These are phyloP conservation scores for Chytriomyces hyalinus DNA, from an alignment of 192 early-diverging fungal species.

Conservation along the genomic window DNA sequence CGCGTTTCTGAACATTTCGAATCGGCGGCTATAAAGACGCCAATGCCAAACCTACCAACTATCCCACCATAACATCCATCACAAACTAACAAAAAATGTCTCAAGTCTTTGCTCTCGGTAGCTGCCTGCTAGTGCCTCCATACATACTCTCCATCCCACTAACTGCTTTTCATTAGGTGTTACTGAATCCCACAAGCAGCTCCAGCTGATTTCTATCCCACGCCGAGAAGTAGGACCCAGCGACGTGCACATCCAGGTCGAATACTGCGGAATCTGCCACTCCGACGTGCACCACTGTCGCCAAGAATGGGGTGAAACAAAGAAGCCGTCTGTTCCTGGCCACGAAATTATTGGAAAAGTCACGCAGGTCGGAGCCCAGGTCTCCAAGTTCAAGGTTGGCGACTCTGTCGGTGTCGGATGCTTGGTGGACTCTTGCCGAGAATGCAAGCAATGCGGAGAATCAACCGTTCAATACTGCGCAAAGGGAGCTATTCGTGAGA, in stretches of 20 bases:
- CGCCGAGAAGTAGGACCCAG: conserved; percentile 17
- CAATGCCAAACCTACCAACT: too few species aligned
- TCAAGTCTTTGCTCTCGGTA: too few species aligned
- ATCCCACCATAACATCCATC: too few species aligned
- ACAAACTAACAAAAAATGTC: too few species aligned
- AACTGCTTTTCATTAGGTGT: neutral
- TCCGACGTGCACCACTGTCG: conserved; percentile 76
- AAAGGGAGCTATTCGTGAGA: conserved; percentile 3
- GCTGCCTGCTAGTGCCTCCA: too few species aligned
- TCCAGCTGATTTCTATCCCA: conserved; percentile 1
- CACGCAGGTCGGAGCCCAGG: conserved; percentile 29
- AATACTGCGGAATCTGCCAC: conserved; percentile 78
- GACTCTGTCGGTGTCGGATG: conserved; percentile 50
- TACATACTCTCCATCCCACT: too few species aligned
- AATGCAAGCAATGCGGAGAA: conserved; percentile 33
- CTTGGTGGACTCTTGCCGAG: conserved; percentile 34
- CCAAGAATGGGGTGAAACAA: conserved; percentile 57
- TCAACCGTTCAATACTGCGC: conserved; percentile 36
- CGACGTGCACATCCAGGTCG: conserved; percentile 75
- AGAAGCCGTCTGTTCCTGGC: conserved; percentile 18
- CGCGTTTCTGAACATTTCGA: too few species aligned
- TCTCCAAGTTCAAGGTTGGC: conserved; percentile 30
- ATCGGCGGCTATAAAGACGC: too few species aligned
- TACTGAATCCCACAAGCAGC: neutral
- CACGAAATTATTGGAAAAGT: conserved; percentile 51